A percentile compares a stretch with the other conserved stretches of the same genome.
These are phyloP conservation scores for Aspergillus tamarii DNA, from an alignment of 2,329 filamentous ascomycete species.

Conservation along the genomic window DNA sequence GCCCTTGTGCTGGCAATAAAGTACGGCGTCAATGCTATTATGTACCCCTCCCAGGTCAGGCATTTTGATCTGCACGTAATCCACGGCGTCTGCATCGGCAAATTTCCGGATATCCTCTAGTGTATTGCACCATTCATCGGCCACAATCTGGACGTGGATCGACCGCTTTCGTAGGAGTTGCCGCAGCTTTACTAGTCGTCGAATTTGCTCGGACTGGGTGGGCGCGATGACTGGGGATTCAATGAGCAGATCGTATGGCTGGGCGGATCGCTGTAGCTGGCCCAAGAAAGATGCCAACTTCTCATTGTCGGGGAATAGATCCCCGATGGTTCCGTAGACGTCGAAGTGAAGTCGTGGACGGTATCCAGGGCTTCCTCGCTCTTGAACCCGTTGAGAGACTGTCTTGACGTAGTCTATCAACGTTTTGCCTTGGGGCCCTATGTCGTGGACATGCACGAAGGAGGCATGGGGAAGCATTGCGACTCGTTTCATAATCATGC, in stretches of 20 bases:
- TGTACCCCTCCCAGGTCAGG: constrained; percentile 22
- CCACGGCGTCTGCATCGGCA: constrained; percentile 20
- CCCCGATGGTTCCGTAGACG: constrained; percentile 23
- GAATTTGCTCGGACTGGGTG: constrained; percentile 19
- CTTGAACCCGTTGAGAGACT: constrained; percentile 17
- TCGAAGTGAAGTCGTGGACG: constrained; percentile 23
- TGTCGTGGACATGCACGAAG: constrained; percentile 21
- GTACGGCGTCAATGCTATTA: constrained; percentile 23
- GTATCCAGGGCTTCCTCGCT: constrained; percentile 15
- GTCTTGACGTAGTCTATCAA: constrained; percentile 18
- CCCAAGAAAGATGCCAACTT: constrained; percentile 14
- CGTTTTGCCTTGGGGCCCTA: constrained; percentile 12
- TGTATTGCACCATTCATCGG: constrained; percentile 26
- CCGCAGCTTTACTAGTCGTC: constrained; percentile 10
- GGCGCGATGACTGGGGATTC: constrained; percentile 22
- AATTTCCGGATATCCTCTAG: constrained; percentile 22
- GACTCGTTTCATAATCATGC: constrained; percentile 25
- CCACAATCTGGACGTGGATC: constrained; percentile 16
- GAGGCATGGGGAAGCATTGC: constrained; percentile 23
- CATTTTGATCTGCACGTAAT: constrained; percentile 26
- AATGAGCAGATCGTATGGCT: constrained; percentile 21
- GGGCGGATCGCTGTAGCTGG: constrained; percentile 11
- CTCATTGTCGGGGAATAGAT: constrained; percentile 13
- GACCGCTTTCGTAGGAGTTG: constrained; percentile 1
- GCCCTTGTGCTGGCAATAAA: constrained; percentile 18